phyloP scores from a whole-genome alignment of 208 protist genomes.

The Leishmania tropica region DNA sequence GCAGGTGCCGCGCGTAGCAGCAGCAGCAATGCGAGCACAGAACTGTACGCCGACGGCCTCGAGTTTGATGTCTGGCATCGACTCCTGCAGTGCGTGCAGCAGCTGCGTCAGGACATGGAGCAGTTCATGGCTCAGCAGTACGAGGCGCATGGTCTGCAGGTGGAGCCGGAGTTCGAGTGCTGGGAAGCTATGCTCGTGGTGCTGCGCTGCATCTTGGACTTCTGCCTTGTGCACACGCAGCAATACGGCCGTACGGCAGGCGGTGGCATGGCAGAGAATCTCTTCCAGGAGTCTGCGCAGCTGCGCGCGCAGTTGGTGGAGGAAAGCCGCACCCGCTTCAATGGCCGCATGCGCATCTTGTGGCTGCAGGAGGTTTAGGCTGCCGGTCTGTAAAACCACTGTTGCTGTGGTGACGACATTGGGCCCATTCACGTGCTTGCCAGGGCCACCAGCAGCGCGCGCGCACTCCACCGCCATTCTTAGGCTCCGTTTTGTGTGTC shows the following conservation, averaged over 20 bases:
- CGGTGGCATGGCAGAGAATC: conserved; percentile 39
- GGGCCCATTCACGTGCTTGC: not conserved
- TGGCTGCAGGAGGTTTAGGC: conserved; percentile 84
- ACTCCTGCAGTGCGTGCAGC: conserved; percentile 51
- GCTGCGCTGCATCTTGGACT: conserved; percentile 75
- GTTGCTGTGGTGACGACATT: not conserved
- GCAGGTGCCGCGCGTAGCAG: not conserved
- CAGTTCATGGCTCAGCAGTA: conserved; percentile 54
- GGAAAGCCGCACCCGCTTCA: conserved; percentile 75
- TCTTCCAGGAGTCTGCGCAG: conserved; percentile 64
- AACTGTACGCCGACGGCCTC: conserved; percentile 46
- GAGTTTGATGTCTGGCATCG: conserved; percentile 56
- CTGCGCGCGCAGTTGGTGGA: conserved; percentile 72
- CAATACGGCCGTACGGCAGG: conserved; percentile 38
- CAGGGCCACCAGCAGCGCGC: not conserved
- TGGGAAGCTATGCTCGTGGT: conserved; percentile 81
- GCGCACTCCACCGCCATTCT: not conserved
- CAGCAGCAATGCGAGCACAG: not conserved
- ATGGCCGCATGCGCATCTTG: conserved; percentile 77
- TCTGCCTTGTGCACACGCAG: conserved; percentile 64
- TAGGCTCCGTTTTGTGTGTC: not conserved
- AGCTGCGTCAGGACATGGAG: conserved; percentile 71
- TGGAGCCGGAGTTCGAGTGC: conserved; percentile 88
- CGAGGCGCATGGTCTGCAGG: conserved; percentile 20
- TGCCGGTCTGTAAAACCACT: not conserved